Evolutionary conservation across 1,284 basidiomycete species (phyloP), one percentile per base, ranked within the genome.

Genomic region (Fomitopsis betulina): DNA sequence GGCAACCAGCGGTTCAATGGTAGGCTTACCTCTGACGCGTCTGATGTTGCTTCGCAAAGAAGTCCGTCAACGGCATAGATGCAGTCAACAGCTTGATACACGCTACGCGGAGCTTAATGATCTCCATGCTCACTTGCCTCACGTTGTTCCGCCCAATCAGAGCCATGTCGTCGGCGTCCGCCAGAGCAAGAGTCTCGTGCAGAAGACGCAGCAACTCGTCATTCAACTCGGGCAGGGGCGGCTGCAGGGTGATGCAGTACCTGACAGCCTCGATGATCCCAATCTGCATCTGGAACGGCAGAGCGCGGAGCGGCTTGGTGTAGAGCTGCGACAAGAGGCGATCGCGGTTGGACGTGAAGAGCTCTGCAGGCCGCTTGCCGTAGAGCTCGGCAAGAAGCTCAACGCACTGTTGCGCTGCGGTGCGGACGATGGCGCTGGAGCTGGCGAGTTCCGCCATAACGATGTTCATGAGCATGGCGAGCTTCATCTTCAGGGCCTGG

Each of bases 201-300:
- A 99, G 77, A 10, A 99, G 83, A 33, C 97, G 90, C 59, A 96
- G 82, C 50, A 99, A 85, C 73, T 98, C 94, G 58, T 98, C 95
- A 64, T 93, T 94, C 55, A 94, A 80, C 66, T 96, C 94, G 1
- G 94, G 87, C 37, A 98, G 81, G 1, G 93, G 91, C 12, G 95
- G 94, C 42, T 89, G 84, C 37, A 92, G 78, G 64, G 85, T 89
- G 60, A 96, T 82, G 69, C 93, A 93, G 72, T 96, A 99, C 19
- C 96, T 92, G 61, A 99, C 87, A 12, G 95, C 95, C 69, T 99
- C 97, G 58, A 99, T 96, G 82, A 98, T 95, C 33, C 96, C 97
- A 58, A 99, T 98, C 73, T 99, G 97, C 72, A 96, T 94, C 15
- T 91, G 84, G 70, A 98, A 96, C 1, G 96, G 95, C 19, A 99